These are phyloP conservation scores for Xerocomus potaroensis DNA, from an alignment of 768 basidiomycete species.

Conservation along the genomic window DNA sequence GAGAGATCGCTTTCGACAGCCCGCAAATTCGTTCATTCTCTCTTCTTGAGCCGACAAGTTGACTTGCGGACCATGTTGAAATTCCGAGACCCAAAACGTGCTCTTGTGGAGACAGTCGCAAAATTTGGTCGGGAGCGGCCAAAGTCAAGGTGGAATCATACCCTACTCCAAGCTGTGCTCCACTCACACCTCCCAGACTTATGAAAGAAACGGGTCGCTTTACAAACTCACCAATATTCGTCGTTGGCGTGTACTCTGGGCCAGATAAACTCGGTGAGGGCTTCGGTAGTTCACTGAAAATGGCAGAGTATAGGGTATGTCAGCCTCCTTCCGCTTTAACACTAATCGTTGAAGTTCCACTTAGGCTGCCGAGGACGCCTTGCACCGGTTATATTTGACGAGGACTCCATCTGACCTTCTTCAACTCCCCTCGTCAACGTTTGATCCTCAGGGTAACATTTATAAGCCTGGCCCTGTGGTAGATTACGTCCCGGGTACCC, in stretches of 20 bases:
- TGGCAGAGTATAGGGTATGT: slow-evolving; percentile 89
- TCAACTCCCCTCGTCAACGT: slow-evolving; percentile 71
- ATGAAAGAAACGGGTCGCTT: slow-evolving; percentile 91
- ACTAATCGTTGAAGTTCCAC: background rate
- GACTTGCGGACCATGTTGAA: slow-evolving; percentile 78
- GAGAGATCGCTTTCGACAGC: slow-evolving; percentile 80
- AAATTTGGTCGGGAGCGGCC: slow-evolving; percentile 65
- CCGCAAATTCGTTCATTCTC: slow-evolving; percentile 82
- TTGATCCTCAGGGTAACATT: slow-evolving; percentile 55
- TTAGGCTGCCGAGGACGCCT: slow-evolving; percentile 82
- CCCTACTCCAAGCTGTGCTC: background rate
- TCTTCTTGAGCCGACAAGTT: slow-evolving; percentile 82
- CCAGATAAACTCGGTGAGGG: slow-evolving; percentile 88
- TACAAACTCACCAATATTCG: slow-evolving; percentile 86
- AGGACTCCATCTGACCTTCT: slow-evolving; percentile 64
- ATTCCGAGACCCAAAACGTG: slow-evolving; percentile 77
- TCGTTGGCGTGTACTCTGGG: slow-evolving; percentile 92
- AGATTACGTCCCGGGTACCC: slow-evolving; percentile 48
- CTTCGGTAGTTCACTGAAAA: slow-evolving; percentile 86
- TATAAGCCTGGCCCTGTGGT: slow-evolving; percentile 45
- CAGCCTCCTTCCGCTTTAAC: background rate
- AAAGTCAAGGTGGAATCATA: slow-evolving; percentile 52
- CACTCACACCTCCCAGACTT: slow-evolving; percentile 44
- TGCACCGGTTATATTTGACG: slow-evolving; percentile 80
- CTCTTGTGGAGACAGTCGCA: slow-evolving; percentile 66